A percentile compares a stretch with the other conserved stretches of the same genome.
Conservation (phyloP, 768 basidiomycete genomes). For the Calocybe gangraenosa region DNA sequence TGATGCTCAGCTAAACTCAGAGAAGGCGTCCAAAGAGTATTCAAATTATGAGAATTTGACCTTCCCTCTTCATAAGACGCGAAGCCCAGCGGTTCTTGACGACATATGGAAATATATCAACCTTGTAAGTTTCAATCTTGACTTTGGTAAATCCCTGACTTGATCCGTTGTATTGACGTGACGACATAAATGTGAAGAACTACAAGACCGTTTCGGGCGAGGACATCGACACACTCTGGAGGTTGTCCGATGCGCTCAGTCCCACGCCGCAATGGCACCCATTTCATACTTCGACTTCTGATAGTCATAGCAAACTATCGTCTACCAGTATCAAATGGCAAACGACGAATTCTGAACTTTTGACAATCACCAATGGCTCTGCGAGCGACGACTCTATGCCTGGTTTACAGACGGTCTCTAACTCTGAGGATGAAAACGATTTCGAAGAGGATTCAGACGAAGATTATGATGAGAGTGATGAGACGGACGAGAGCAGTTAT, state of each 20-base stretch:
- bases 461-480: conserved; percentile 27
- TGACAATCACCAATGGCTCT: conserved; percentile 49
- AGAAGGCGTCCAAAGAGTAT: conserved; percentile 47
- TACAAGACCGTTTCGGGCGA: conserved; percentile 49
- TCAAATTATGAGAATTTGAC: conserved; percentile 52
- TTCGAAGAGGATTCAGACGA: conserved; percentile 35
- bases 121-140: conserved; percentile 33
- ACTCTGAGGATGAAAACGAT: conserved; percentile 35
- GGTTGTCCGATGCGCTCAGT: conserved; percentile 45
- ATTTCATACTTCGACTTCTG: conserved; percentile 29
- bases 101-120: conserved; percentile 65
- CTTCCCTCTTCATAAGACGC: conserved; percentile 55
- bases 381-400: conserved; percentile 60
- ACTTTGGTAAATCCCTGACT: too few relatives aligned
- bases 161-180: conserved; percentile 7
- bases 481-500: conserved; percentile 42
- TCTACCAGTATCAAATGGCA: conserved; percentile 14
- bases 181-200: conserved; percentile 40
- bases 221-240: conserved; percentile 63
- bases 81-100: conserved; percentile 43
- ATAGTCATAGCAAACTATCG: conserved; percentile 17
- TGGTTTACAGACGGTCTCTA: conserved; percentile 59
- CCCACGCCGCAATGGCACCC: conserved; percentile 60
- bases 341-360: conserved; percentile 30
- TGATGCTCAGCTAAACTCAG: conserved; percentile 63